Evolutionary conservation across 768 basidiomycete species (phyloP), one percentile per base, ranked within the genome.

Genomic region (Hebeloma cylindrosporum): DNA sequence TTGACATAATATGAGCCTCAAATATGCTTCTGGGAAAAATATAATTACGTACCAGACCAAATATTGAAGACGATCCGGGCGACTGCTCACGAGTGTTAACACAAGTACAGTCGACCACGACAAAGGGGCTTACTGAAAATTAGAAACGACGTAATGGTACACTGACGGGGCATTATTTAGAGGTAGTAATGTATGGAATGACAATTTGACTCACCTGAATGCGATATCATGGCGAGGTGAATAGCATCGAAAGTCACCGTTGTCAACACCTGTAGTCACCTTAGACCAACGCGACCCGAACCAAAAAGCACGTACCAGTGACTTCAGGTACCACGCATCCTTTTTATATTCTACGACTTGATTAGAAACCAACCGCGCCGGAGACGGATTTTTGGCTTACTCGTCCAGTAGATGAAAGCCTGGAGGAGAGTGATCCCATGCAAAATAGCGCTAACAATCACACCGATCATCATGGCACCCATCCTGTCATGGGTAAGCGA

Each of bases 371-470:
- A 10, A 25, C 14, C 11, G 4, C 21, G 28, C 14, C 4, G 3
- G 21, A 10, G 2, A 37, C 25, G 10, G 25, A 9, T 21, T 18
- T 23, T 22, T 43, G 4, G 30, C 63, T 21, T 41, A 69, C 70
- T 62, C 8, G 54, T 62, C 43, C 61, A 78, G 50, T 80, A 80
- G 45, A 68, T 69, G 61, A 70, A 73, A 0, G 71, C 70, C 52
- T 80, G 78, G 7, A 77, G 51, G 9, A 66, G 62, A 6, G 69
- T 69, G 7, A 78, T 68, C 45, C 73, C 75, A 42, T 74, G 73
- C 3, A 74, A 52, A 8, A 64, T 61, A 3, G 58, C 60, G 28
- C 62, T 64, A 22, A 68, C 48, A 25, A 75, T 60, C 16, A 71
- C 68, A 3, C 73, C 73, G 26, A 75, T 57, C 40, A 73, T 59